Evolutionary conservation across 129 eudicot genomes (phyloP), one percentile per base, ranked within the genome.

Genomic region (Tagetes erecta): DNA sequence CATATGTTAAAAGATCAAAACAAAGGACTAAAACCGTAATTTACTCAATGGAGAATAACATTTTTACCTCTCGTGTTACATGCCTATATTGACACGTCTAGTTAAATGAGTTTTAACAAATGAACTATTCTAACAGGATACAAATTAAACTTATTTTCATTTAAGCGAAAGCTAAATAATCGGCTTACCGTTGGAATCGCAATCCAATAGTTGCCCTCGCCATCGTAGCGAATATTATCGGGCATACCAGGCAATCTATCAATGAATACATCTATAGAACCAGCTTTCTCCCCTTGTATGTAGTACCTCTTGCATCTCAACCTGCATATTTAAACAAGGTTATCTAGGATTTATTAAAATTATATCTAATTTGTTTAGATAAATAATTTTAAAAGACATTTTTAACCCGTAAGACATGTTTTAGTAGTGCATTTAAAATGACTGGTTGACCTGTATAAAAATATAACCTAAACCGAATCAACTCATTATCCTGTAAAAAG

Each of bases 171-270:
- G 1, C n/a, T 57, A 57, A 4, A 62, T 62, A 35, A 30, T 10
- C 9, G 0, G 30, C 79, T 13, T 86, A 90, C 96, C 71, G 78
- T 34, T 20, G 84, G 8, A 39, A 86, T 53, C 34, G 85, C 99
- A 1, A 95, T 88, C 97, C 96, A 95, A 74, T 83, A 95, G 8
- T 56, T 83, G 37, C 96, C 93, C 68, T 87, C 86, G 4, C 97
- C 97, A 63, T 91, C 99, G 13, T 82, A 85, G 37, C 77, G 81
- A 63, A 95, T 84, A 78, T 95, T 95, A 76, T 95, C 99, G 0
- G 97, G 94, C 71, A 83, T 34, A 52, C 96, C 99, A 45, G 85
- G 88, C 64, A 91, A 66, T 66, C 89, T 82, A 30, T 86, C 90
- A 34, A 85, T 42, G 72, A 95, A 95, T n/a, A 68, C 80, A n/a